Evolutionary conservation across 345 rosid genomes (phyloP), one percentile per base, ranked within the genome.

Genomic region (Microcos paniculata): DNA sequence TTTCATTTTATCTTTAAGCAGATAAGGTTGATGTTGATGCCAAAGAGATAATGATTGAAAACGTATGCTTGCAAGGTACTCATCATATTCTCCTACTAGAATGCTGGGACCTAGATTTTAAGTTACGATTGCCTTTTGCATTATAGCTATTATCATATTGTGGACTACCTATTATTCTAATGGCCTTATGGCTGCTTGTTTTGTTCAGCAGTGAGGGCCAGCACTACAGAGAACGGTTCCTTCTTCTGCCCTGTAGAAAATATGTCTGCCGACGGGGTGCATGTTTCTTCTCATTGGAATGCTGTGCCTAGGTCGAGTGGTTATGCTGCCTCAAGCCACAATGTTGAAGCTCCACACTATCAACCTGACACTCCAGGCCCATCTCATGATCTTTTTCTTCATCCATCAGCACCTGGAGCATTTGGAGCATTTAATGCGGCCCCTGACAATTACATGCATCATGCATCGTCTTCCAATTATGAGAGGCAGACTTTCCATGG

Each of bases 251-350:
- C 95, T 23, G 74, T 69, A 52, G 97, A 90, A 81, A 88, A 82
- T 77, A 78, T 81, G 82, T 48, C 84, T 14, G 63, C 66, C 46
- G 89, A 86, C 45, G 91, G 87, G 58, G 79, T 81, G 76, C 92
- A 86, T 56, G 83, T 83, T 74, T 62, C 90, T 79, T 80, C 92
- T 55, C 90, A 80, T 24, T 90, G 95, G 98, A 85, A 82, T 72
- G 82, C 89, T 74, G 76, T 84, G 56, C 82, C 92, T 45, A 80
- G 82, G 83, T 80, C 93, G 78, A 90, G 77, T 88, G 85, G 87
- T n/a, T 88, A 72, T 78, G 65, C 80, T 51, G 70, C 89, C 30
- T 67, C 89, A 46, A 79, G 80, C 78, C 88, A 85, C 30, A 75
- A 64, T 78, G 79, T 85, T 77, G 93, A 87, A 80, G 80, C 82